Evolutionary conservation across 306 rosid genomes (phyloP).

Genomic region (Calophaca sinica): DNA sequence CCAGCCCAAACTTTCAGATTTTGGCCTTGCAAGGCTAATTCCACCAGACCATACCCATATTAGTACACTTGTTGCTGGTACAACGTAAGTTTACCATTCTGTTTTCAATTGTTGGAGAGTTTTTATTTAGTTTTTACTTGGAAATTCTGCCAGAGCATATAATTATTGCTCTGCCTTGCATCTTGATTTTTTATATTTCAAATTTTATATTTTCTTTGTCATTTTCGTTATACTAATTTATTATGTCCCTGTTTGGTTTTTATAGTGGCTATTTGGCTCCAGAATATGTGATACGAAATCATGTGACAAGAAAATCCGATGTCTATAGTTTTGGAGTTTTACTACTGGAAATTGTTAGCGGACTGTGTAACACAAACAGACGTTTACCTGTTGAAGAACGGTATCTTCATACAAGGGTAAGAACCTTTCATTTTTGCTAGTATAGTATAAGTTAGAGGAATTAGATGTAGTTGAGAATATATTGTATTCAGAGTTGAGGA

Average conservation of each 20-base stretch:
- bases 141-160: not conserved
- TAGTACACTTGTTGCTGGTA: slow-evolving; percentile 82
- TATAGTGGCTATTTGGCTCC: slow-evolving; percentile 84
- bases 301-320: slow-evolving; percentile 82
- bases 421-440: slow-evolving; percentile 21
- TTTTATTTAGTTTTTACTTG: slow-evolving; percentile 1
- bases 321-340: slow-evolving; percentile 83
- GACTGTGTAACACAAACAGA: slow-evolving; percentile 67
- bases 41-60: slow-evolving; percentile 64
- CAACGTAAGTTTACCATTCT: slow-evolving; percentile 60
- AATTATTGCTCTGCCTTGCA: not conserved
- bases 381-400: slow-evolving; percentile 65
- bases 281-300: slow-evolving; percentile 77
- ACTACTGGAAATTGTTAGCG: slow-evolving; percentile 75
- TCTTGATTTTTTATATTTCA: slow-evolving; percentile 3
- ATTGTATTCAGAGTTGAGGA: too few species aligned
- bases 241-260: slow-evolving; percentile 36
- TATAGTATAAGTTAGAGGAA: not conserved
- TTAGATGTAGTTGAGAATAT: not conserved
- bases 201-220: not conserved
- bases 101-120: slow-evolving; percentile 3
- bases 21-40: slow-evolving; percentile 81
- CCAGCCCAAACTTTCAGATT: slow-evolving; percentile 74
- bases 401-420: slow-evolving; percentile 74
- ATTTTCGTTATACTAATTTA: too few species aligned